Percentiles rank a stretch among this genome's conserved stretches.
Conservation (phyloP, 768 basidiomycete genomes). For the Hypholoma sublateritium region DNA sequence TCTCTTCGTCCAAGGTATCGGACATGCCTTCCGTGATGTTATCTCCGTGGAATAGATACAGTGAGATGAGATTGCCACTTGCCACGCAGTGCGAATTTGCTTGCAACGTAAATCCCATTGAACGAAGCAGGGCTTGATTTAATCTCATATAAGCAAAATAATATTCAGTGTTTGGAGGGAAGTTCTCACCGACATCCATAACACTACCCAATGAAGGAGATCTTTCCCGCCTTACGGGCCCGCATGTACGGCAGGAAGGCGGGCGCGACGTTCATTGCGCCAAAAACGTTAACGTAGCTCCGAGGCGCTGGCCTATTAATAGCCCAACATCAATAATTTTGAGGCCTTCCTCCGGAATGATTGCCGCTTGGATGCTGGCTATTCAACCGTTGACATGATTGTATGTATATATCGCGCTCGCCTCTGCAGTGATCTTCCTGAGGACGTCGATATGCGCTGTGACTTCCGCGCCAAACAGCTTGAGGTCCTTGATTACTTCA, state of each 20-base stretch:
- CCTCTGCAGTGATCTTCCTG: slow-evolving; percentile 26
- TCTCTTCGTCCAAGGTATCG: slow-evolving; percentile 31
- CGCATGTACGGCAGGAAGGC: slow-evolving; percentile 52
- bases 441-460: slow-evolving; percentile 21
- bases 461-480: slow-evolving; percentile 14
- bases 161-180: neutral
- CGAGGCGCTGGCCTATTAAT: too few relatives aligned
- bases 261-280: slow-evolving; percentile 40
- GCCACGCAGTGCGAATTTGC: slow-evolving; percentile 39
- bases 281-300: slow-evolving; percentile 51
- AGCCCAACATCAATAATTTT: too few relatives aligned
- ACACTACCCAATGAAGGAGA: slow-evolving; percentile 45
- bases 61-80: neutral
- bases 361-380: slow-evolving; percentile 22
- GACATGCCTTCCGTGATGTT: slow-evolving; percentile 27
- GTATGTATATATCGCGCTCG: slow-evolving; percentile 33
- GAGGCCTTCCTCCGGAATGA: too few relatives aligned
- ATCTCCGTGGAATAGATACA: neutral
- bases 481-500: slow-evolving; percentile 29
- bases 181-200: slow-evolving; percentile 33
- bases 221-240: slow-evolving; percentile 35
- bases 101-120: slow-evolving; percentile 35
- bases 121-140: slow-evolving; percentile 24
- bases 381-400: slow-evolving; percentile 43
- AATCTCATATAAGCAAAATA: neutral